A percentile compares a stretch with the other conserved stretches of the same genome.
Evolutionary conservation across 345 rosid genomes (phyloP).

Genomic region (Brassica carinata): DNA sequence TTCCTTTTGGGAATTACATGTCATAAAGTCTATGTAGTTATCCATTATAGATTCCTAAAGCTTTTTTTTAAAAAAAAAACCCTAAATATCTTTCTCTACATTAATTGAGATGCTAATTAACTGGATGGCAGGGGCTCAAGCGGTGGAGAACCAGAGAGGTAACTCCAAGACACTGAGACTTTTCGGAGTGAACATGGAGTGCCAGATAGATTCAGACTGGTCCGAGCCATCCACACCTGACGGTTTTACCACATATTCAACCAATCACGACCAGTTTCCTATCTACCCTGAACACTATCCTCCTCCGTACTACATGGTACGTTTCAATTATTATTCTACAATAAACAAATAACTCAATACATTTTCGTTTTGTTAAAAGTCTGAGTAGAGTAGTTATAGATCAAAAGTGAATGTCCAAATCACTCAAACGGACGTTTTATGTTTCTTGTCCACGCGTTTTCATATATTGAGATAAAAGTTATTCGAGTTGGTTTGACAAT

Average conservation of each 20-base stretch:
- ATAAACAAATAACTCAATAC: neutral
- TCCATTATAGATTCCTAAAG: constrained; percentile 20
- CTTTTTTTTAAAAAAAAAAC: neutral
- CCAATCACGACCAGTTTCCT: constrained; percentile 41
- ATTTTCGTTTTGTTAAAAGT: neutral
- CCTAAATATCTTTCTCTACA: no score
- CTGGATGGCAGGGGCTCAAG: neutral
- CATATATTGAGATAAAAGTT: neutral
- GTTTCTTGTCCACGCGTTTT: constrained; percentile 11
- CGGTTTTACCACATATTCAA: constrained; percentile 47
- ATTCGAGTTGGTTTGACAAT: constrained; percentile 28
- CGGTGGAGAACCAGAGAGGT: constrained; percentile 43
- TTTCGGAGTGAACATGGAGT: constrained; percentile 91
- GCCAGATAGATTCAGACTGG: constrained; percentile 63
- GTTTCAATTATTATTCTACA: constrained; percentile 5
- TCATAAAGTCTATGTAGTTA: constrained; percentile 9
- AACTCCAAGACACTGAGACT: constrained; percentile 73
- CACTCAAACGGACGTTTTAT: constrained; percentile 18
- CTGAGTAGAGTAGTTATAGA: neutral
- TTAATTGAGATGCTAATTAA: no score
- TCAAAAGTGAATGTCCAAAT: constrained; percentile 7
- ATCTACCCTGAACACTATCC: constrained; percentile 35
- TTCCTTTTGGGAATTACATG: constrained; percentile 9
- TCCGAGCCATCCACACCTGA: constrained; percentile 69
- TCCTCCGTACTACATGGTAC: constrained; percentile 55